Evolutionary conservation across 176 grass and related monocot genomes (phyloP), one percentile per base, ranked within the genome.

Genomic region (Avena atlantica): DNA sequence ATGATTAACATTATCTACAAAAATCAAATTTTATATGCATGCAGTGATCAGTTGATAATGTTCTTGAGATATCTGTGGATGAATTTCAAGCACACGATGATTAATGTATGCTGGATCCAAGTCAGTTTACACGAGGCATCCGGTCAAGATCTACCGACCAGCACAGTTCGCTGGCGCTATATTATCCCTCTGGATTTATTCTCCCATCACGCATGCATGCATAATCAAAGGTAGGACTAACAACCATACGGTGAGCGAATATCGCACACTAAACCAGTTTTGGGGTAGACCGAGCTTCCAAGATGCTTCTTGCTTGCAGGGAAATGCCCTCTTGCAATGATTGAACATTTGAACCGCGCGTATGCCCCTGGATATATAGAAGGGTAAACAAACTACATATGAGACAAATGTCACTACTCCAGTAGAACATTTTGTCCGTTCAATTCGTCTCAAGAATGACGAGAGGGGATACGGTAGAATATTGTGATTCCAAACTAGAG

Each of bases 71-170:
- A 40, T 29, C 29, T 47, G 17, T 11, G 44, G 5, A 86, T 69
- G 34, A 58, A 45, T 13, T 42, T 42, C 5, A 42, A 42, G 40
- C 40, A 7, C 31, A 40, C 8, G 31, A 70, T 45, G 64, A 16
- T 52, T 53, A 65, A 51, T 52, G 14, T 25, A 52, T 17, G 83
- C 27, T 66, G 63, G 63, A 66, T 85, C 83, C 73, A 67, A 78
- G 27, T 53, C 83, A 85, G 65, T 69, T 78, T 42, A 86, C 84
- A 70, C 36, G 24, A 12, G 65, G 85, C 52, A 62, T 65, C 56
- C 29, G 58, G 78, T 87, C 78, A 87, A 81, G 85, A 87, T 87
- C 86, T 81, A 75, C 78, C 86, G 81, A 87, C 86, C 78, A 40
- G 37, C 37, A 55, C 19, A 40, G 48, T 62, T 81, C 17, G 44